Evolutionary conservation across 768 basidiomycete genomes (phyloP), one percentile per base, ranked within the genome.

Genomic region (Dentipellis sp.): DNA sequence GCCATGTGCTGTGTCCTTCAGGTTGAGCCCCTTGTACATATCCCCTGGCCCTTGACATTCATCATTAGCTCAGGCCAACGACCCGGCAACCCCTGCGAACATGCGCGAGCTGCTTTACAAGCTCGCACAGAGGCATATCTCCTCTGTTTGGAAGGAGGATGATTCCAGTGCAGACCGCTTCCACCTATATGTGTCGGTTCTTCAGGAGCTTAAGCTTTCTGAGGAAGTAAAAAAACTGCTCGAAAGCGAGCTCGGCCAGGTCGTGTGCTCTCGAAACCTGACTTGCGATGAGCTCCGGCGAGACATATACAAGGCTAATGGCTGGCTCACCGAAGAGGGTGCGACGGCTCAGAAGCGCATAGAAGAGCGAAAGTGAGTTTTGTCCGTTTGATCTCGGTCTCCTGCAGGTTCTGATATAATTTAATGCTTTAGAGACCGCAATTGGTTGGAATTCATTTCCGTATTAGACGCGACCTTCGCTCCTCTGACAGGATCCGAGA

Each of bases 361-460:
- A 50, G 57, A 68, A 42, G 80, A 86, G 54, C 76, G 78, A 63
- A 78, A 78, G 86, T 87, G 50, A 59, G 80, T 67, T 34, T 4
- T 34, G 46, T 36, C 39, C 7, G 52, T n/a, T 53, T 8, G n/a
- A 47, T 38, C 10, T 51, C 22, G 36, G 34, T 21, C 21, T 23
- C 50, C 19, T 37, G 19, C 23, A 29, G 47, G 58, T 55, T 53
- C 53, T 29, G 29, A 29, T 29, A 29, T 29, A 29, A 6, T 29
- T 29, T 60, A 12, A 58, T 54, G 19, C 54, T 64, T n/a, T 54
- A 80, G 90, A 38, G 87, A 92, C 63, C 84, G 88, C 38, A 92
- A 92, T 63, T 93, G 91, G 91, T 74, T 89, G 5, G 89, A 91
- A 63, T 91, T 92, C 65, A 67, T 89, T 45, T 78, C 88, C 6